Base-by-base conservation (phyloP, 768 basidiomycete species). In the Trametes cinnabarina region DNA sequence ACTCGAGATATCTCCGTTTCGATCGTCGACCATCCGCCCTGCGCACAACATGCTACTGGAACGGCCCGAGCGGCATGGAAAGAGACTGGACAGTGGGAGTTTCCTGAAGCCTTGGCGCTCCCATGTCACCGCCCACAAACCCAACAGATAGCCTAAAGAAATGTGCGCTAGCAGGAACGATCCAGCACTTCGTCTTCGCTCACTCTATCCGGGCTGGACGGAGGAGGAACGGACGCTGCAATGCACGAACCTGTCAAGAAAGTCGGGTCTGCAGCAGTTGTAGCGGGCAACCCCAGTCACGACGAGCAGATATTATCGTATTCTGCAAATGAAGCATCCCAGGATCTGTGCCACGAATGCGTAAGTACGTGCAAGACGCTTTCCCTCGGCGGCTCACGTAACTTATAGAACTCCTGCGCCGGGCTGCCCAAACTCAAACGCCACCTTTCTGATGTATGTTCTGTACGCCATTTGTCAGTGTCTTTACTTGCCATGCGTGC, bases 401-500 rank as follows among this genome's bases (percentile, higher is more conserved):
- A 61, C 50, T 47, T 55, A 48, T 55, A 44, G 58, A 60, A 57
- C 35, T 25, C 15, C 19, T 41, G 39, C 51, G 51, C 51, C 44
- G 30, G 53, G 30, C 47, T 17, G 41, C 8, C 15, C 42, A 28
- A 64, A 64, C 60, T 52, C 57, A 58, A 64, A 64, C 63, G 63
- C 63, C 63, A 64, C 63, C 52, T 61, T 58, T 63, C 63, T 64
- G 63, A 64, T 64, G 60, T 34, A 41, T 46, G 50, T 57, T 53
- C 37, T 43, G 48, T 54, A 50, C 60, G 60, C 53, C 60, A 56
- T 59, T 48, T 59, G 63, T 60, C 57, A 30, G 28, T 60, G 43
- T 59, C 53, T 23, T 25, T 32, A 25, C 49, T 52, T 43, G 47
- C 47, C 55, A 51, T 56, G 55, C 53, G 51, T 46, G 25, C 39